Evolutionary conservation across 2,329 filamentous ascomycete genomes (phyloP).

Genomic region (Venturia asperata): DNA sequence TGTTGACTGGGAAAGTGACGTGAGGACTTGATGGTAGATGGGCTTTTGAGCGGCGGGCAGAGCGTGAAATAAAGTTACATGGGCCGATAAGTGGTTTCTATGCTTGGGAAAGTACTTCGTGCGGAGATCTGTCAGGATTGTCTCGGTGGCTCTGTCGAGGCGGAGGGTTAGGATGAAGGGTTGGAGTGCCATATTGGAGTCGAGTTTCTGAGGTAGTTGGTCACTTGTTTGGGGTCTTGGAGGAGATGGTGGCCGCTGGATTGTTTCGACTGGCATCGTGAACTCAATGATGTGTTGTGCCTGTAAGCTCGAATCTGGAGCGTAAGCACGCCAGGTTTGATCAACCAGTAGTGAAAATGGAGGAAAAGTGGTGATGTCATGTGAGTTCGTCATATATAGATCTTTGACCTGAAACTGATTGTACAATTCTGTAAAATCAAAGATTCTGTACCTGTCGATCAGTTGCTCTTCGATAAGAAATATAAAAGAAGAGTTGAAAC

Average conservation of each 20-base stretch:
- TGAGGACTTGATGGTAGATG: constrained; percentile 19
- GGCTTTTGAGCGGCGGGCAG: constrained; percentile 23
- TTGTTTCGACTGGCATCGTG: constrained; percentile 1
- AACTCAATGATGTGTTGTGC: neutral
- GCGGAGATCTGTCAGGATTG: constrained; percentile 24
- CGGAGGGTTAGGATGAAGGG: constrained; percentile 24
- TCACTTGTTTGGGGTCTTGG: neutral
- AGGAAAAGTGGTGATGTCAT: neutral
- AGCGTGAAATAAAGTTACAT: constrained; percentile 26
- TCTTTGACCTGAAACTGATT: neutral
- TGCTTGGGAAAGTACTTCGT: constrained; percentile 23
- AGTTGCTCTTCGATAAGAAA: neutral
- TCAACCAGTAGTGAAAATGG: no score
- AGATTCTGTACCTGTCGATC: neutral
- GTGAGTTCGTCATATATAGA: neutral
- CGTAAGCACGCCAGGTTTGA: neutral
- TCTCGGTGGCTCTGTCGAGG: constrained; percentile 20
- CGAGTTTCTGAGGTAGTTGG: neutral
- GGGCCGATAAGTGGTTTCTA: constrained; percentile 24
- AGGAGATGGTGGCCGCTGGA: neutral
- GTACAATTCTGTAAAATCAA: neutral
- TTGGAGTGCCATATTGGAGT: constrained; percentile 23
- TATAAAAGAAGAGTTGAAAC: neutral
- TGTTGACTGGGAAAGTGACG: constrained; percentile 13
- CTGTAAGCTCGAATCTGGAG: neutral